Conservation (phyloP, 371 early-diverging fungal species). For the Gilbertella persicaria region DNA sequence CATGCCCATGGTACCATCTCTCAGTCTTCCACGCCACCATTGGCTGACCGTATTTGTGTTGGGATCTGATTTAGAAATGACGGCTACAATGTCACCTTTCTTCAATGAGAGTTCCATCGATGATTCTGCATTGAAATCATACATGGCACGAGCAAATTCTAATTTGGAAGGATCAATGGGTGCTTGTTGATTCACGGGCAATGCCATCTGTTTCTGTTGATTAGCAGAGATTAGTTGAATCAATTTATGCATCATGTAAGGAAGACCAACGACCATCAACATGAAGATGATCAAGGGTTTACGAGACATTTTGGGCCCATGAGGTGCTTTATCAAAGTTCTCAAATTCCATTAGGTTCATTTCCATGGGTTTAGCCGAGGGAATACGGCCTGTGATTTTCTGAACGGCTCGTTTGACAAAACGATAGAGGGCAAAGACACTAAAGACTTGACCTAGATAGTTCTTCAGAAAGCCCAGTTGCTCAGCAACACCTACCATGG, state of each 20-base stretch:
- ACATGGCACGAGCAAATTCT: slow-evolving; percentile 88
- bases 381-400: slow-evolving; percentile 63
- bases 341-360: slow-evolving; percentile 72
- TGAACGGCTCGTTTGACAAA: slow-evolving; percentile 61
- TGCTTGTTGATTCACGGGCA: slow-evolving; percentile 1
- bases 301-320: slow-evolving; percentile 49
- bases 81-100: slow-evolving; percentile 87
- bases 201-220: slow-evolving; percentile 30
- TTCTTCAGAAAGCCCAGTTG: slow-evolving; percentile 85
- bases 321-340: slow-evolving; percentile 57
- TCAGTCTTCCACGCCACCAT: slow-evolving; percentile 93
- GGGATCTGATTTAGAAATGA: slow-evolving; percentile 75
- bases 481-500: slow-evolving; percentile 97
- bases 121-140: slow-evolving; percentile 79
- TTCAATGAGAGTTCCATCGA: slow-evolving; percentile 80
- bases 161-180: slow-evolving; percentile 54
- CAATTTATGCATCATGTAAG: slow-evolving; percentile 89
- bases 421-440: slow-evolving; percentile 75
- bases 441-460: slow-evolving; percentile 84
- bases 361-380: slow-evolving; percentile 43
- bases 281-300: slow-evolving; percentile 86
- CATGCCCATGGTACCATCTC: slow-evolving; percentile 81
- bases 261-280: slow-evolving; percentile 85
- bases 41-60: slow-evolving; percentile 66
- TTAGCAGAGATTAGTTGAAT: slow-evolving; percentile 64